Evolutionary conservation across 176 grass and related monocot species (phyloP).

Genomic region (Phragmites australis): DNA sequence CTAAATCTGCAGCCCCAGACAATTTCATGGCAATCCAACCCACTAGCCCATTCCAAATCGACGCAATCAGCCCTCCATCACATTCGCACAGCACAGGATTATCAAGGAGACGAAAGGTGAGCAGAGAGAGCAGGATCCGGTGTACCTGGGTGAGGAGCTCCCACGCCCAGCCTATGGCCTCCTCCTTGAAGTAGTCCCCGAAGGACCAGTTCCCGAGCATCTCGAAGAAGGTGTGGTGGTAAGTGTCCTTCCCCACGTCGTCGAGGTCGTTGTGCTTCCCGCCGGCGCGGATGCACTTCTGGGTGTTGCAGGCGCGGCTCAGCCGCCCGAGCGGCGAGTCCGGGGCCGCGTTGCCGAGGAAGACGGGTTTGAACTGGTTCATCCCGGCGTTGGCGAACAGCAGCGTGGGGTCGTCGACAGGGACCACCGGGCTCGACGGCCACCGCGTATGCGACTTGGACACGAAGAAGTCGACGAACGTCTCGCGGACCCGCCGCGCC

Average conservation of each 20-base stretch:
- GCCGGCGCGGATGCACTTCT: slow-evolving; percentile 96
- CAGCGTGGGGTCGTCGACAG: slow-evolving; percentile 82
- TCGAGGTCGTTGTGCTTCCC: slow-evolving; percentile 99
- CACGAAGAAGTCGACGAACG: slow-evolving; percentile 67
- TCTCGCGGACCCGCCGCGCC: slow-evolving; percentile 49
- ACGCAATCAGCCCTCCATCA: background rate
- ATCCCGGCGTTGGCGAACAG: slow-evolving; percentile 95
- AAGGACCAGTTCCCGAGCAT: slow-evolving; percentile 99
- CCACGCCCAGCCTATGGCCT: slow-evolving; percentile 94
- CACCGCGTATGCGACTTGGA: slow-evolving; percentile 66
- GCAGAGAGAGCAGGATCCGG: background rate
- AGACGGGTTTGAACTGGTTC: slow-evolving; percentile 98
- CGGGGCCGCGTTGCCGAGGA: slow-evolving; percentile 78
- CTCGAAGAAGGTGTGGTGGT: slow-evolving; percentile 98
- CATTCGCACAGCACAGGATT: background rate
- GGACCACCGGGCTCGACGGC: slow-evolving; percentile 81
- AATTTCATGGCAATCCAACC: background rate
- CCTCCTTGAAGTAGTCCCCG: slow-evolving; percentile 90
- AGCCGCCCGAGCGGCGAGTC: slow-evolving; percentile 61
- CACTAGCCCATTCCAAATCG: background rate
- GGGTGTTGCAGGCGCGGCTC: slow-evolving; percentile 71
- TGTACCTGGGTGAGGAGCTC: slow-evolving; percentile 80
- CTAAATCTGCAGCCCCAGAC: background rate
- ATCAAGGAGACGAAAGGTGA: background rate
- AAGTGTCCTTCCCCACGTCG: slow-evolving; percentile 97